Evolutionary conservation across 345 rosid genomes (phyloP).

Genomic region (Brassica juncea): DNA sequence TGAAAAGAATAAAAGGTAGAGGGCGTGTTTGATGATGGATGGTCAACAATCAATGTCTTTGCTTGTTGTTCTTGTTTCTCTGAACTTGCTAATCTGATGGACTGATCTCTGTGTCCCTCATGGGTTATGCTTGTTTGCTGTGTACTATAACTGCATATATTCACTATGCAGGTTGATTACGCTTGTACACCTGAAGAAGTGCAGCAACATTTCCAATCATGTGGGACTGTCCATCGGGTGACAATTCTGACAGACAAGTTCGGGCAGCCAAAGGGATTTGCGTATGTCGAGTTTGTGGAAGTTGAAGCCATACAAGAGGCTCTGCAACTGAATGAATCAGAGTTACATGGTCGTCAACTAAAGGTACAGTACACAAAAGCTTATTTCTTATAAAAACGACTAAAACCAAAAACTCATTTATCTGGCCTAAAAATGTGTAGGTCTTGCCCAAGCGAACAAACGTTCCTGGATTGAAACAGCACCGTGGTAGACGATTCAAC

Average conservation of each 20-base stretch:
- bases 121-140: conserved; percentile 3
- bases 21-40: conserved; percentile 3
- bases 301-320: conserved; percentile 88
- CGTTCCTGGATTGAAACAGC: conserved; percentile 95
- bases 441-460: conserved; percentile 88
- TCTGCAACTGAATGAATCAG: conserved; percentile 79
- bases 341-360: conserved; percentile 91
- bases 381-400: too few relatives aligned
- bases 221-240: conserved; percentile 93
- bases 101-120: conserved; percentile 13
- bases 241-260: conserved; percentile 90
- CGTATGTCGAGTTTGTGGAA: conserved; percentile 90
- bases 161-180: conserved; percentile 73
- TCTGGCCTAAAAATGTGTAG: conserved; percentile 44
- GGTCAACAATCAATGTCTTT: conserved; percentile 11
- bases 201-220: conserved; percentile 94
- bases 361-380: conserved; percentile 61
- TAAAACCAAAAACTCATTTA: not conserved
- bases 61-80: not conserved
- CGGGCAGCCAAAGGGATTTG: conserved; percentile 98
- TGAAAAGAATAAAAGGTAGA: not conserved
- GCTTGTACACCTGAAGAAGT: conserved; percentile 99
- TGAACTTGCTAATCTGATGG: conserved; percentile 17
- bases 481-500: conserved; percentile 67
- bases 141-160: not conserved